Percentiles rank a stretch among this genome's conserved stretches.
Evolutionary conservation across 192 early-diverging fungal species (phyloP).

Genomic region (Chytriomyces confervae): DNA sequence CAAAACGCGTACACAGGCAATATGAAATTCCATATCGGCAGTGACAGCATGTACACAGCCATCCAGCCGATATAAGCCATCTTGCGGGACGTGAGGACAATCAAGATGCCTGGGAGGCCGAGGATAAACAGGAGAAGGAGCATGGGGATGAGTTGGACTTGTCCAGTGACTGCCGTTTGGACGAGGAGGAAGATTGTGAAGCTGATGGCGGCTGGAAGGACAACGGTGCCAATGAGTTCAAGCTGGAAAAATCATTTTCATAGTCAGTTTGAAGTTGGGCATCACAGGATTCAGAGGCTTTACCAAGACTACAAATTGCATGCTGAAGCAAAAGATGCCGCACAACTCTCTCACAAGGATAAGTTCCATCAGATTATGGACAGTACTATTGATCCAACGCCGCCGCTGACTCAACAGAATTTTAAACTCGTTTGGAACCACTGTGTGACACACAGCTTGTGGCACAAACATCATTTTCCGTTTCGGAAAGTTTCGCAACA

Average conservation of each 20-base stretch:
- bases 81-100: slow-evolving; percentile 86
- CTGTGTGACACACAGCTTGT: slow-evolving; percentile 88
- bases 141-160: slow-evolving; percentile 63
- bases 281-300: background rate
- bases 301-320: slow-evolving; percentile 62
- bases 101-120: slow-evolving; percentile 88
- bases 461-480: slow-evolving; percentile 97
- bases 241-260: slow-evolving; percentile 32
- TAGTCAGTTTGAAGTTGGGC: background rate
- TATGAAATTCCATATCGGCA: slow-evolving; percentile 95
- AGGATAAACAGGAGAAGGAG: slow-evolving; percentile 78
- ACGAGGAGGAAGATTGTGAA: slow-evolving; percentile 41
- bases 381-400: slow-evolving; percentile 97
- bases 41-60: slow-evolving; percentile 74
- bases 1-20: slow-evolving; percentile 82
- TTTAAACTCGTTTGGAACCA: slow-evolving; percentile 86
- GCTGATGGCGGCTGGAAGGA: slow-evolving; percentile 81
- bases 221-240: slow-evolving; percentile 92
- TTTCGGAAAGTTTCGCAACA: slow-evolving; percentile 92
- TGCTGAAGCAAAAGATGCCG: slow-evolving; percentile 97
- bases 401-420: slow-evolving; percentile 87
- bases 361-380: slow-evolving; percentile 94
- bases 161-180: slow-evolving; percentile 28
- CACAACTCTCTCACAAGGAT: slow-evolving; percentile 86
- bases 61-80: slow-evolving; percentile 90